Evolutionary conservation across 2,329 filamentous ascomycete species (phyloP), one percentile per base, ranked within the genome.

Genomic region (Hypoxylon sp.): DNA sequence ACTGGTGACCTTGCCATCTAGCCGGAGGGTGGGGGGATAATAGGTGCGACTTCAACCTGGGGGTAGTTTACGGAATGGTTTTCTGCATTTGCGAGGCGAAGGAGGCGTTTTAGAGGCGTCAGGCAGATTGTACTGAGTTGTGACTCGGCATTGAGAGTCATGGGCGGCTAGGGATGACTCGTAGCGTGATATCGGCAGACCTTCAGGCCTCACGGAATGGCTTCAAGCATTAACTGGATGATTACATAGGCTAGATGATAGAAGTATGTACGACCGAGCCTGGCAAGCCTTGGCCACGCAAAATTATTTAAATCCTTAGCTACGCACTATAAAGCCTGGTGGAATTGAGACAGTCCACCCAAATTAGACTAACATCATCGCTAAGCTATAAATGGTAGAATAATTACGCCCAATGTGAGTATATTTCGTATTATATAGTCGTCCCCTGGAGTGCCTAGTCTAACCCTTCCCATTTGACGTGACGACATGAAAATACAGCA

Each of bases 61-160:
- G 39, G 19, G 4, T 34, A 54, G 37, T 41, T 49, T 13, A 46
- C 49, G 52, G 26, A 47, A 66, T 59, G 34, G 51, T 59, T 41
- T 39, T 62, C 67, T 68, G 71, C 73, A 74, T 76, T 70, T 68
- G 70, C 72, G 72, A 70, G 74, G 73, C 74, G 73, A 74, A 72
- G 43, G 64, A 67, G 74, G 73, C 73, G 73, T 75, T 75, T 56
- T 58, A 64, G 44, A 59, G 59, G 57, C 44, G 54, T 24, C 39
- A 39, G 39, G 50, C 24, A 56, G 39, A 28, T 49, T 60, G 46
- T 66, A 59, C 60, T 53, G 26, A 43, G 50, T 47, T 37, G 41
- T 41, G 20, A 65, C 47, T 64, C 39, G 59, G 56, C 61, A 62
- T 56, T 37, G 30, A 32, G 56, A 52, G 56, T 44, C 53, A 50